Evolutionary conservation across 495 filamentous ascomycete genomes (phyloP), one percentile per base, ranked within the genome.

Genomic region (Articulospora tetracladia): DNA sequence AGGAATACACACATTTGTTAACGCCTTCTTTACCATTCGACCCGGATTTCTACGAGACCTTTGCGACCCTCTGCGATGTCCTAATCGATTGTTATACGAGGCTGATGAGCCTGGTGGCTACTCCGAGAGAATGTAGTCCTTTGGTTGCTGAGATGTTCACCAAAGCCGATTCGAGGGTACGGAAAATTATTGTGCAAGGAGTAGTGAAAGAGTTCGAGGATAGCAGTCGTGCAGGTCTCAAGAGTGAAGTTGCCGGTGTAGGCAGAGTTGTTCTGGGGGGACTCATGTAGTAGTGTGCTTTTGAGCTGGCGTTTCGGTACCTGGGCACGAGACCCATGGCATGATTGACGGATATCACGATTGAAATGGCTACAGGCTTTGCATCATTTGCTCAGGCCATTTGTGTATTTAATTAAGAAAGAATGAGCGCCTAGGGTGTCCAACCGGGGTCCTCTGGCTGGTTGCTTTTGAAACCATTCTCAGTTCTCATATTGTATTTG

Each of bases 11-110:
- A 0, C 86, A 93, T 71, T 84, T 99, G 6, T 77, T 94, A 1
- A 98, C 92, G 3, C 95, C 95, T 0, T 87, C 86, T n/a, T 76
- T 98, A 53, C 94, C 94, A 0, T 99, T 99, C 68, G 94, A 98
- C 52, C 93, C 93, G 11, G 94, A 99, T 72, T 99, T 96, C 68
- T 95, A 92, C 71, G 91, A 96, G 74, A 95, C 91, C 0, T 98
- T 98, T 72, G 88, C 92, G n/a, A 97, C 94, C 10, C 77, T 99
- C 24, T 98, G 94, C 74, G 95, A 99, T 71, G 90, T 95, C 1
- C 74, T 99, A 58, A 95, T 97, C 63, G 94, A 98, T 66, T 90
- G 85, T 66, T 99, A 99, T 73, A 85, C 85, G 51, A 81, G 86
- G 30, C 83, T 98, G 22, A 75, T 93, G 67, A 75, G 73, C 22